A percentile compares a stretch with the other conserved stretches of the same genome.
phyloP scores from a whole-genome alignment of 164 flowering plant genomes.

The Annona squamosa region DNA sequence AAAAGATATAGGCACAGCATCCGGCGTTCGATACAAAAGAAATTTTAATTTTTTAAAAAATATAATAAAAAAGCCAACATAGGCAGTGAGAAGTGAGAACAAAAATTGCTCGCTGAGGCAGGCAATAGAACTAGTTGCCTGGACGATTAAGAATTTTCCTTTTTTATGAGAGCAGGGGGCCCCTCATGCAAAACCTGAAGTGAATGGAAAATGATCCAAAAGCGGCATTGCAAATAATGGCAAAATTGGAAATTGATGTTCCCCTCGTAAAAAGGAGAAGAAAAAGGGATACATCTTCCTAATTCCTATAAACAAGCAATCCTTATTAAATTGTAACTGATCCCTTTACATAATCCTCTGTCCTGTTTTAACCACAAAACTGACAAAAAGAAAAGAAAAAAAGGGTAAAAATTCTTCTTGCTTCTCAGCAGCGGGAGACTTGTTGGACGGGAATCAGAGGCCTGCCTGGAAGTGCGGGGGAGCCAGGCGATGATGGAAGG shows the following conservation, averaged over 20 bases:
- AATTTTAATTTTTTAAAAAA: no score
- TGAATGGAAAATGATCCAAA: background rate
- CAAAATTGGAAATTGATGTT: background rate
- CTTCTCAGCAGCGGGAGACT: constrained; percentile 7
- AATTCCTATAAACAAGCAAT: constrained; percentile 14
- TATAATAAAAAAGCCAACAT: no score
- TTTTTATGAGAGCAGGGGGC: background rate
- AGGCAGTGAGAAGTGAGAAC: no score
- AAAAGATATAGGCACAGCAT: no score
- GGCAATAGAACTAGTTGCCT: no score
- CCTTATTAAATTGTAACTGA: constrained; percentile 13
- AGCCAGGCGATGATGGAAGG: constrained; percentile 24
- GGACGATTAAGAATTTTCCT: no score
- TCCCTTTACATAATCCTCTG: constrained; percentile 13
- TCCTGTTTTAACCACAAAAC: constrained; percentile 9
- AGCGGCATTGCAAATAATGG: background rate
- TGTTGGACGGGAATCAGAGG: constrained; percentile 20
- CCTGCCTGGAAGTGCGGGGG: constrained; percentile 29
- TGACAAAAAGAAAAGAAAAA: background rate
- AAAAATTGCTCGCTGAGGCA: no score
- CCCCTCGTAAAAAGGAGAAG: constrained; percentile 1
- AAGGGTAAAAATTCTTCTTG: no score
- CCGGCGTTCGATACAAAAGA: no score
- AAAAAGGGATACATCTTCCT: constrained; percentile 9
- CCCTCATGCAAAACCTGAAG: background rate